Evolutionary conservation across 2,329 filamentous ascomycete species (phyloP).

Genomic region (Emmonsia crescens): DNA sequence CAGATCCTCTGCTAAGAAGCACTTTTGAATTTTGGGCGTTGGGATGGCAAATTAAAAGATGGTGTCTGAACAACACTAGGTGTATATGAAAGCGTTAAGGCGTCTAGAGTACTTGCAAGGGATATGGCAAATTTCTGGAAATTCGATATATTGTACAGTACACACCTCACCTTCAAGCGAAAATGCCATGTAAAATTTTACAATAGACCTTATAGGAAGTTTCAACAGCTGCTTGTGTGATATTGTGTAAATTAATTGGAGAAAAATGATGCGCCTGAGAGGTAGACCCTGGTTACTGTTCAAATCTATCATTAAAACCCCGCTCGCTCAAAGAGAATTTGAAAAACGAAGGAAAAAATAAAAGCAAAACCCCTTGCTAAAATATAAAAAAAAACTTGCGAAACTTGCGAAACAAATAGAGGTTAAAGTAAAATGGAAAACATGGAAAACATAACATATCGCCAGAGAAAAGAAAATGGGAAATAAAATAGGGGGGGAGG

Average conservation of each 20-base stretch:
- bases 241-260: neutral
- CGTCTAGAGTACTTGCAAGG: neutral
- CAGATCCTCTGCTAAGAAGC: no score
- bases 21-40: neutral
- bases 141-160: neutral
- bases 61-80: no score
- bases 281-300: neutral
- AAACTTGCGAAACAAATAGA: neutral
- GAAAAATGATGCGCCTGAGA: neutral
- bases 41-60: neutral
- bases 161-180: neutral
- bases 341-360: neutral
- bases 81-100: neutral
- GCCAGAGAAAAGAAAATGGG: neutral
- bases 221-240: neutral
- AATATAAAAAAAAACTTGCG: neutral
- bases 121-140: neutral
- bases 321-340: neutral
- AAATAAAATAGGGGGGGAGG: no score
- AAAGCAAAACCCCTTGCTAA: neutral
- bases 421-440: neutral
- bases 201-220: neutral
- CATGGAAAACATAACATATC: neutral
- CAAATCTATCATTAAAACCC: neutral
- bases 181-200: neutral